Base-by-base conservation (phyloP, 768 basidiomycete genomes). In the Mycena sanguinolenta region DNA sequence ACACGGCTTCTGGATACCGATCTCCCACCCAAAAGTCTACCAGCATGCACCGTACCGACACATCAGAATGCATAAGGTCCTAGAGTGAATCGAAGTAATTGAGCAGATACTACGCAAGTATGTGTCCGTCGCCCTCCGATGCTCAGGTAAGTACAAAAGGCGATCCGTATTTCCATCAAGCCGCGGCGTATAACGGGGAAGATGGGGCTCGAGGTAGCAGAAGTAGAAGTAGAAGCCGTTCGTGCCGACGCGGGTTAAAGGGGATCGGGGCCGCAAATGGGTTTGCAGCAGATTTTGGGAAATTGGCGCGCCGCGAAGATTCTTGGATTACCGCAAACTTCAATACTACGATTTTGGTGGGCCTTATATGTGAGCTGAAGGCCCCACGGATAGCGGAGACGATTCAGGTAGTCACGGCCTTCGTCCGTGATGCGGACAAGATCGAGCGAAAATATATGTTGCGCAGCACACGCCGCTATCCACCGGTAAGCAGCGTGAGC, bases 401-500 rank as follows among this genome's bases (percentile, higher is more conserved):
- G 23, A 1, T 44, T 21, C 3, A 30, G 21, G 3, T 13, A 4
- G 9, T 69, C 67, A 23, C 17, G 12, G 14, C 62, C 61, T 7
- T 58, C 27, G 21, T 69, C 57, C 13, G 62, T 59, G 13, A 69
- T 50, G 50, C 59, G 61, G 17, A 69, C 10, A 28, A 59, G 19
- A 6, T 58, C 55, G 12, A 63, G 55, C 27, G 62, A 32, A 30
- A 27, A 10, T 14, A 25, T 14, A 9, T 17, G 19, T 25, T 62
- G 42, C 1, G 68, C 68, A 25, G 44, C 55, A 13, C 23, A 28
- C 14, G 46, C 61, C 32, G 49, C 6, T 19, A 69, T 1, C 61
- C 62, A 69, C 4, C 17, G 68, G 10, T 58, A 23, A 58, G 68
- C 68, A 34, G 54, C 27, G 23, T 63, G 53, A 8, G 62, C 68